These are phyloP conservation scores for Cryphonectria naterciae DNA, from an alignment of 2,329 filamentous ascomycete genomes.

Conservation along the genomic window DNA sequence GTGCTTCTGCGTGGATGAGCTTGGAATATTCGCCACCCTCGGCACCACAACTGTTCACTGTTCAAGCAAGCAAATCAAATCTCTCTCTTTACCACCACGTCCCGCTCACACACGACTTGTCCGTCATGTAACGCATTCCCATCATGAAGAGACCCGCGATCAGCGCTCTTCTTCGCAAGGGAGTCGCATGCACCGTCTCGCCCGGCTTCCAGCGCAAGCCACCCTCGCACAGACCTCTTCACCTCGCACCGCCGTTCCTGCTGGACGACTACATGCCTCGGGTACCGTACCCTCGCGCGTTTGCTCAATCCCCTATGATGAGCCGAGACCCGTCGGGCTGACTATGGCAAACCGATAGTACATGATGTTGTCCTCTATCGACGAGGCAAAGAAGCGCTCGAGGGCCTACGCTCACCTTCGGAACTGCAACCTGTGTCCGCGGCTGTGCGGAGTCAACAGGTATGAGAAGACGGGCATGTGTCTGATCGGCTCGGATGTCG, in stretches of 20 bases:
- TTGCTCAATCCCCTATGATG: neutral
- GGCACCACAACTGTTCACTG: neutral
- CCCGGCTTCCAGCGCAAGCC: neutral
- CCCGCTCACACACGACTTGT: neutral
- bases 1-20: neutral
- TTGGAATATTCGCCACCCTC: conserved; percentile 14
- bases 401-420: conserved; percentile 74
- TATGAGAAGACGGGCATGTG: conserved; percentile 79
- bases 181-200: neutral
- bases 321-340: neutral
- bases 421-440: conserved; percentile 81
- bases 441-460: conserved; percentile 78
- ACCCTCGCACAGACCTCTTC: conserved; percentile 41
- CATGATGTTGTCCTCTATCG: conserved; percentile 66
- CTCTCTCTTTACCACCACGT: neutral
- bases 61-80: neutral
- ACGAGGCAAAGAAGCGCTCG: conserved; percentile 74
- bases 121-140: neutral
- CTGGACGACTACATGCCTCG: conserved; percentile 75
- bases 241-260: conserved; percentile 68
- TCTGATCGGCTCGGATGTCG: conserved; percentile 74
- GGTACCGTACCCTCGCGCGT: conserved; percentile 8
- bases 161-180: conserved; percentile 12
- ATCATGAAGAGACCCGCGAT: conserved; percentile 14
- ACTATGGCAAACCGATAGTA: conserved; percentile 45